A percentile compares a stretch with the other conserved stretches of the same genome.
Conservation (phyloP, 352 stramenopile genomes). For the Phytophthora ohioensis region DNA sequence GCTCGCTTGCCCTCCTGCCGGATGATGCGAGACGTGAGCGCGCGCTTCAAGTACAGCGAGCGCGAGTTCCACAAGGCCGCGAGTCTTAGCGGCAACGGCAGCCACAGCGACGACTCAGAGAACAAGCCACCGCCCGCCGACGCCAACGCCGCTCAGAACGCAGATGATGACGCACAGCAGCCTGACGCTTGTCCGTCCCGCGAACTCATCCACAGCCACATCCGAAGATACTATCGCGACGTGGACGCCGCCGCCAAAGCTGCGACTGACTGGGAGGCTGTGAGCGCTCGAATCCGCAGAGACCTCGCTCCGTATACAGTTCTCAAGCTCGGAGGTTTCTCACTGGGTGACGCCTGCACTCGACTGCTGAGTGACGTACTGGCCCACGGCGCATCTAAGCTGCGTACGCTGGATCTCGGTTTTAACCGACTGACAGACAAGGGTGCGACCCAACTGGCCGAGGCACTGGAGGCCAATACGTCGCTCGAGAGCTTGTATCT, state of each 20-base stretch:
- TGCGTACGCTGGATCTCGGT: conserved; percentile 77
- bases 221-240: conserved; percentile 64
- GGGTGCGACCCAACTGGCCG: conserved; percentile 62
- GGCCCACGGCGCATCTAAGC: conserved; percentile 38
- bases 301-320: conserved; percentile 69
- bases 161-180: conserved; percentile 15
- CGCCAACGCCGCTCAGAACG: background rate
- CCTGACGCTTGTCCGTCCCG: conserved; percentile 53
- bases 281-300: conserved; percentile 58
- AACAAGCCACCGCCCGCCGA: conserved; percentile 37
- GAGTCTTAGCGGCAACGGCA: conserved; percentile 15
- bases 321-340: conserved; percentile 85
- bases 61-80: conserved; percentile 35
- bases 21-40: conserved; percentile 74
- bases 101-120: conserved; percentile 33
- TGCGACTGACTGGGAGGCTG: conserved; percentile 41
- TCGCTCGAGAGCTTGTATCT: conserved; percentile 81
- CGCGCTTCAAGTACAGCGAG: conserved; percentile 81
- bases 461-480: conserved; percentile 65
- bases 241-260: conserved; percentile 36
- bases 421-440: conserved; percentile 86
- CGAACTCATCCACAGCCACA: conserved; percentile 70
- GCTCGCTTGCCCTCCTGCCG: conserved; percentile 9
- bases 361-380: conserved; percentile 70
- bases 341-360: conserved; percentile 70